These are phyloP conservation scores for Selaginella moellendorffii DNA, from an alignment of 75 land plant genomes.

Conservation along the genomic window DNA sequence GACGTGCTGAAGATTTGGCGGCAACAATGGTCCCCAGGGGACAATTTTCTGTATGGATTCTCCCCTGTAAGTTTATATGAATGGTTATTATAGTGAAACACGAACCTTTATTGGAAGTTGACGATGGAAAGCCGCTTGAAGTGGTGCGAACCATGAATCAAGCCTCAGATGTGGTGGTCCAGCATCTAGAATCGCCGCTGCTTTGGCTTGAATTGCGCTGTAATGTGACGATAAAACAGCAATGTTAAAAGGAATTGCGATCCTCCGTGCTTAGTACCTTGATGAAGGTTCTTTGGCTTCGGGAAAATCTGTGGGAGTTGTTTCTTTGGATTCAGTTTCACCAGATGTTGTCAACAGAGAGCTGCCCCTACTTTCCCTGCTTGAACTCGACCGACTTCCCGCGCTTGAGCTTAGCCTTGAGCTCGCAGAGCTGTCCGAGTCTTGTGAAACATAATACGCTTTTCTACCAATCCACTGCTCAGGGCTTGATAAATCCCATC, in stretches of 20 bases:
- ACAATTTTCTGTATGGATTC: conserved; percentile 11
- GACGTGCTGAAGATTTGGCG: not conserved
- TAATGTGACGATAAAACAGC: not conserved
- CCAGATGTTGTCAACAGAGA: not conserved
- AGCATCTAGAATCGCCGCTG: conserved; percentile 12
- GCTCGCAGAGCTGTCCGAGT: conserved; percentile 2
- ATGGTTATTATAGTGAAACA: not conserved
- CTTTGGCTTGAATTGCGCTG: conserved; percentile 17
- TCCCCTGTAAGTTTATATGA: not conserved
- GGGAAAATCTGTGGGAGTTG: not conserved
- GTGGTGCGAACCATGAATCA: conserved; percentile 24
- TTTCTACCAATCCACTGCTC: conserved; percentile 15
- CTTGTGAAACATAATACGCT: conserved; percentile 16
- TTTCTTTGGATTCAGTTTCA: not conserved
- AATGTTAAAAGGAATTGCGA: too few species aligned
- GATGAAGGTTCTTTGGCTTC: not conserved
- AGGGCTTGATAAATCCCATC: conserved; percentile 15
- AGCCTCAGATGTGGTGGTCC: conserved; percentile 25
- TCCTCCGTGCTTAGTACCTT: too few species aligned
- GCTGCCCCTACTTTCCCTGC: not conserved
- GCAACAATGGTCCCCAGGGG: conserved; percentile 5
- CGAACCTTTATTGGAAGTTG: conserved; percentile 24
- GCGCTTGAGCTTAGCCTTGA: conserved; percentile 15
- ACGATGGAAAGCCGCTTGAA: conserved; percentile 18
- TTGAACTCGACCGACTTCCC: conserved; percentile 12